Evolutionary conservation across 768 basidiomycete species (phyloP).

Genomic region (Harrya chromipes): DNA sequence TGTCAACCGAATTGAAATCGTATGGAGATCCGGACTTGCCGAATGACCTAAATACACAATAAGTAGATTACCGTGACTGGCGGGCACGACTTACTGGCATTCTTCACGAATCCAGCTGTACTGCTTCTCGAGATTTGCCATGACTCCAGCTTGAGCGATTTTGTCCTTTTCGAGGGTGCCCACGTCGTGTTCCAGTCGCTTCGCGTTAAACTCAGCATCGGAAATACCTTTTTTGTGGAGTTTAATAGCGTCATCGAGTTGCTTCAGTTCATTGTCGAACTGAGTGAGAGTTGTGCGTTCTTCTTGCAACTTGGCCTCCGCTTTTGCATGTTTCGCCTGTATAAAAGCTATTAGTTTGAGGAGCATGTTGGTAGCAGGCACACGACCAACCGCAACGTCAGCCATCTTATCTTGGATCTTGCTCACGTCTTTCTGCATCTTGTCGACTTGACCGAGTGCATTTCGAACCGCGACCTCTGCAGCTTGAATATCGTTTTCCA

Average conservation of each 20-base stretch:
- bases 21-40: constrained; percentile 79
- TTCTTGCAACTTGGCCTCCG: constrained; percentile 70
- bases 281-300: constrained; percentile 85
- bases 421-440: constrained; percentile 60
- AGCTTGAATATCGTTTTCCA: constrained; percentile 29
- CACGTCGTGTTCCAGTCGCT: constrained; percentile 70
- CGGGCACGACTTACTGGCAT: constrained; percentile 58
- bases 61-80: not conserved
- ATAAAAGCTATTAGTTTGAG: not conserved
- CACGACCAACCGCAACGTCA: constrained; percentile 20
- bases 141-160: constrained; percentile 45
- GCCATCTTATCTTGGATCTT: constrained; percentile 50
- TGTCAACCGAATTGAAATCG: constrained; percentile 70
- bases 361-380: not conserved
- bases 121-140: constrained; percentile 72
- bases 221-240: constrained; percentile 69
- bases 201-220: constrained; percentile 63
- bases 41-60: constrained; percentile 57
- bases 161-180: constrained; percentile 63
- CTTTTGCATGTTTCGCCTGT: constrained; percentile 57
- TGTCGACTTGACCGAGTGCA: constrained; percentile 46
- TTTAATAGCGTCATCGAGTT: constrained; percentile 79
- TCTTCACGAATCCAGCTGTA: constrained; percentile 90
- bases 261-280: constrained; percentile 86
- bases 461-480: constrained; percentile 19